These are phyloP conservation scores for Senna tora DNA, from an alignment of 306 rosid genomes.

Conservation along the genomic window DNA sequence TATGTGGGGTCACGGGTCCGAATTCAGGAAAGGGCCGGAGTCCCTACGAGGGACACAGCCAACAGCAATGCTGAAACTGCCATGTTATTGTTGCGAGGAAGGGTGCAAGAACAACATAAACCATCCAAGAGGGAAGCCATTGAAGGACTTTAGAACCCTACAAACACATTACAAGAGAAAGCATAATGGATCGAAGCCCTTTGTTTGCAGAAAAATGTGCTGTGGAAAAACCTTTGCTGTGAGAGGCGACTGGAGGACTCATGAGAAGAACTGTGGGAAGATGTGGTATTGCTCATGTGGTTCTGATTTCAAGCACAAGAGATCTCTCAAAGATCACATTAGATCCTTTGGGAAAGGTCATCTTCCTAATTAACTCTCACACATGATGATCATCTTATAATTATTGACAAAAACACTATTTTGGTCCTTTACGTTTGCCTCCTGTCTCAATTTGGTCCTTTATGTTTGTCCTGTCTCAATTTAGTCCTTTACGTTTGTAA, in stretches of 20 bases:
- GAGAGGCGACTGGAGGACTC: slow-evolving; percentile 96
- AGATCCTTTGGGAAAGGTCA: slow-evolving; percentile 84
- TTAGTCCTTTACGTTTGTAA: too few relatives aligned
- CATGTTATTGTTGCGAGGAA: slow-evolving; percentile 86
- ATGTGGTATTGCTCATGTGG: slow-evolving; percentile 92
- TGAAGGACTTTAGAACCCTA: slow-evolving; percentile 91
- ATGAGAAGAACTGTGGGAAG: slow-evolving; percentile 91
- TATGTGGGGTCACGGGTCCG: slow-evolving; percentile 98
- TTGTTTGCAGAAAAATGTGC: slow-evolving; percentile 56
- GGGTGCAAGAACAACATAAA: slow-evolving; percentile 96
- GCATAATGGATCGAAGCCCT: slow-evolving; percentile 88
- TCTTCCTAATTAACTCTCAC: slow-evolving; percentile 36
- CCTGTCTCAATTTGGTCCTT: too few relatives aligned
- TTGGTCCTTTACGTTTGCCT: too few relatives aligned
- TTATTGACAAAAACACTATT: too few relatives aligned
- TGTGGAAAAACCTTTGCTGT: slow-evolving; percentile 83
- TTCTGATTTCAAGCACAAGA: slow-evolving; percentile 89
- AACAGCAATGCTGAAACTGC: slow-evolving; percentile 90
- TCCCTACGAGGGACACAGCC: slow-evolving; percentile 89
- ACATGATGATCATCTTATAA: too few relatives aligned
- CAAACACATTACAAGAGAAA: slow-evolving; percentile 95
- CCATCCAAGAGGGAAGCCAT: slow-evolving; percentile 87
- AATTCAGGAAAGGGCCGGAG: slow-evolving; percentile 85
- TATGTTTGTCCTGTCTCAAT: too few relatives aligned
- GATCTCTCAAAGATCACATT: slow-evolving; percentile 89